These are phyloP conservation scores for Apiospora sp. DNA, from an alignment of 2,329 filamentous ascomycete genomes.

Conservation along the genomic window DNA sequence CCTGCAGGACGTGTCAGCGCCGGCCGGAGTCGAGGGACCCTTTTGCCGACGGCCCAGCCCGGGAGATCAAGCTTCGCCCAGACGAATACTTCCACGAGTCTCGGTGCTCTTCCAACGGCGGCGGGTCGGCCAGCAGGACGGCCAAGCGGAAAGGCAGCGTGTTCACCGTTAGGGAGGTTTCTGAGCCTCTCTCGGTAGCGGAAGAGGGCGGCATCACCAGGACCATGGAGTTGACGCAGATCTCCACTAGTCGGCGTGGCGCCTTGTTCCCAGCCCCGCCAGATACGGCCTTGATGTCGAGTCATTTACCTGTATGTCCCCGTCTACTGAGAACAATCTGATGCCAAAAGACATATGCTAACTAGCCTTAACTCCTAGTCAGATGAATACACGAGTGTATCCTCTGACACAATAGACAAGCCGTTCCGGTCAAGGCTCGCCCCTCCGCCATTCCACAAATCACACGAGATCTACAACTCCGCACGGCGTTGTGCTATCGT, in stretches of 20 bases:
- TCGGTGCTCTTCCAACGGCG: background rate
- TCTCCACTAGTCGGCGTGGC: background rate
- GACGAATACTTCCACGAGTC: conserved; percentile 10
- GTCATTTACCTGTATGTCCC: background rate
- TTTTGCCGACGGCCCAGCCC: background rate
- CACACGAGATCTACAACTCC: background rate
- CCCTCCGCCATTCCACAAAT: background rate
- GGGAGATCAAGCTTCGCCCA: background rate
- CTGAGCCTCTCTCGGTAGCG: background rate
- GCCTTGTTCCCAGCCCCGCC: background rate
- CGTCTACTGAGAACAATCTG: background rate
- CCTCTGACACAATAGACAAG: background rate
- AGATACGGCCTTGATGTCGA: background rate
- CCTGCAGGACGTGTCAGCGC: background rate
- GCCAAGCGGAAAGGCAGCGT: background rate
- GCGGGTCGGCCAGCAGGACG: background rate
- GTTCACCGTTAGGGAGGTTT: background rate
- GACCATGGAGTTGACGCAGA: background rate
- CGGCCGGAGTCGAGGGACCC: background rate
- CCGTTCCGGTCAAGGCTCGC: background rate
- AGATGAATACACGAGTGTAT: background rate
- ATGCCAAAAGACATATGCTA: background rate
- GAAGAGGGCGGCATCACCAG: background rate
- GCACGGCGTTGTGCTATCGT: background rate
- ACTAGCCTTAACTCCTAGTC: background rate